Evolutionary conservation across 148 eudicot genomes (phyloP), one percentile per base, ranked within the genome.

Genomic region (Camellia lanceoleosa): DNA sequence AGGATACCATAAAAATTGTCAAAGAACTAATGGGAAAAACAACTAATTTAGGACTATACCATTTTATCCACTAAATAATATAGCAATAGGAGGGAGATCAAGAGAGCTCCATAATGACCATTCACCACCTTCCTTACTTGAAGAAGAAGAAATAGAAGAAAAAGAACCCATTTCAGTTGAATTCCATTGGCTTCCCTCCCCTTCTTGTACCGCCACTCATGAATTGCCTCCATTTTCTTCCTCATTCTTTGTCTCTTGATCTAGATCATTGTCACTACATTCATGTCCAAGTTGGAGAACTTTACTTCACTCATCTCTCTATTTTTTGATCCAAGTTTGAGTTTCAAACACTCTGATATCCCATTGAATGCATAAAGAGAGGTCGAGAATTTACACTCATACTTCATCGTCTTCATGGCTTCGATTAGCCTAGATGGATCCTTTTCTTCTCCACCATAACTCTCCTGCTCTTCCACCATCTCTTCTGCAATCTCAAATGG

Each of bases 311-410:
- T 42, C n/a, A 41, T 82, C 18, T 42, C 44, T 56, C 74, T 19
- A 10, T 44, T 75, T 66, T 73, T 76, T 15, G 82, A 80, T 49
- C 47, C 75, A 23, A 80, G 77, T 82, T 80, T 77, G 65, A 87
- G 47, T 74, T 75, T 82, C 44, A 87, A 65, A 66, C 87, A 87
- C 68, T 87, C 87, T 0, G 83, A 42, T 46, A 87, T 74, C 12
- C 89, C 89, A 80, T 84, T 87, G 79, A 84, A 82, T 2, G 89
- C 89, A 72, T 87, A 87, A 41, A 84, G 80, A 74, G 89, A 87
- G 19, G 89, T 87, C 42, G 89, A 87, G 62, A 82, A 87, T 63
- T 84, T 87, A 67, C 89, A 76, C 30, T 87, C 89, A 46, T 84
- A 87, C 59, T 83, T 85, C 86, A 84, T 84, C 78, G 83, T 81